These are phyloP conservation scores for Elaeis guineensis DNA, from an alignment of 176 grass and related monocot species.

Conservation along the genomic window DNA sequence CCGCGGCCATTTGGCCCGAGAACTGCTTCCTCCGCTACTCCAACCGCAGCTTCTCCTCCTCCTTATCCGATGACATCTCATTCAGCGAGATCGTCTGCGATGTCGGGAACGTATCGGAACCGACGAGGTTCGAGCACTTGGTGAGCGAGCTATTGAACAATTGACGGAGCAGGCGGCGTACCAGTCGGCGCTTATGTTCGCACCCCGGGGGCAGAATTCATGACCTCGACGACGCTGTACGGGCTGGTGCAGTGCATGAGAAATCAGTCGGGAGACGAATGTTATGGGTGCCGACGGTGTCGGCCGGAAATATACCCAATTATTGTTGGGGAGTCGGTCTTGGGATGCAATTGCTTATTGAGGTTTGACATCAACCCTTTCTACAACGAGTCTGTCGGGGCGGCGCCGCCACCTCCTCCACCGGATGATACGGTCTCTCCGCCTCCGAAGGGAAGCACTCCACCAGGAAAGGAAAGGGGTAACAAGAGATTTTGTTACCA, in stretches of 20 bases:
- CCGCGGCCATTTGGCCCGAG: constrained; percentile 15
- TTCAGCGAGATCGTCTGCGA: rapidly evolving
- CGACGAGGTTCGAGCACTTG: neutral
- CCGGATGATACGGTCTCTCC: too few species aligned
- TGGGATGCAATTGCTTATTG: neutral
- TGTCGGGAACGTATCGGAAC: neutral
- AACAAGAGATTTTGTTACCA: too few species aligned
- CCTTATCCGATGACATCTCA: neutral
- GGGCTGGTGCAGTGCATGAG: constrained; percentile 10
- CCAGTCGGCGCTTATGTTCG: too few species aligned
- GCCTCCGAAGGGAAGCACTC: too few species aligned
- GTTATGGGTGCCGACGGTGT: neutral
- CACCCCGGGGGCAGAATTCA: too few species aligned
- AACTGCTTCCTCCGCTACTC: constrained; percentile 26
- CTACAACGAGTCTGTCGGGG: neutral
- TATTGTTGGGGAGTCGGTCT: neutral
- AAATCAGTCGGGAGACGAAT: neutral
- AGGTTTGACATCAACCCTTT: neutral
- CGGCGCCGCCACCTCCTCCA: neutral
- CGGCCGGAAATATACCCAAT: neutral
- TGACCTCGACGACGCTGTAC: neutral
- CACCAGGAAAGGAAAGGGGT: too few species aligned
- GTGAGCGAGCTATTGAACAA: too few species aligned
- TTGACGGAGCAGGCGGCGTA: too few species aligned
- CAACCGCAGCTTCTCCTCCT: constrained; percentile 19